Evolutionary conservation across 148 eudicot genomes (phyloP).

Genomic region (Tetragonia tetragonoides): DNA sequence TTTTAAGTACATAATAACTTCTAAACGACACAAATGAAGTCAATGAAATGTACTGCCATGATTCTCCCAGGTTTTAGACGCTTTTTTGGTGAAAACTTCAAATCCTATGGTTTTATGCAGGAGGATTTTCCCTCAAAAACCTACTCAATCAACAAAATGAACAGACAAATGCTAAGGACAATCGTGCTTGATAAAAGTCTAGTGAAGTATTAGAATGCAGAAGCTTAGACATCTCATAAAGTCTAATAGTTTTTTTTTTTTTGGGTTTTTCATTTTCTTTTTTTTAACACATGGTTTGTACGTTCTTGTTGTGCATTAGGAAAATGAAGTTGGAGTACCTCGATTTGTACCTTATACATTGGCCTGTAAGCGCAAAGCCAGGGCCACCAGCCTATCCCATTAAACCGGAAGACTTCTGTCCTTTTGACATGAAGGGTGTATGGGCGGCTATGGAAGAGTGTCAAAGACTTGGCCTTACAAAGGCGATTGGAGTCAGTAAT

Average conservation of each 20-base stretch:
- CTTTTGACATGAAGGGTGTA: slow-evolving; percentile 28
- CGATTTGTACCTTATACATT: slow-evolving; percentile 35
- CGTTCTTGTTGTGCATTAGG: slow-evolving; percentile 7
- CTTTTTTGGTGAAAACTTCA: background rate
- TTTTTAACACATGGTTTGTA: background rate
- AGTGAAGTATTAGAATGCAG: background rate
- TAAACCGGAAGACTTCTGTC: slow-evolving; percentile 24
- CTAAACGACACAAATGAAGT: background rate
- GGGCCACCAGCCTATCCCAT: slow-evolving; percentile 28
- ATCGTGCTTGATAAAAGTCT: background rate
- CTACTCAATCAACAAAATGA: background rate
- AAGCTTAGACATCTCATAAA: background rate
- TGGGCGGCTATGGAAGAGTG: slow-evolving; percentile 66
- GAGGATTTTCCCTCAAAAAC: background rate
- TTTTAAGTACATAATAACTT: too few relatives aligned
- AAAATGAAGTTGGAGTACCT: slow-evolving; percentile 35
- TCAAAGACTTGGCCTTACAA: slow-evolving; percentile 52
- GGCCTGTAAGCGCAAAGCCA: slow-evolving; percentile 32
- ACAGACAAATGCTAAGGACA: background rate
- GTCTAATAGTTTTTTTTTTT: too few relatives aligned
- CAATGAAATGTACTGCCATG: background rate
- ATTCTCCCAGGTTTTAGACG: background rate
- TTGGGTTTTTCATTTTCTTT: background rate
- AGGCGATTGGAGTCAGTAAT: slow-evolving; percentile 65
- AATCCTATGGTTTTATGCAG: background rate